Evolutionary conservation across 305 asterid species (phyloP), one percentile per base, ranked within the genome.

Genomic region (Fraxinus floribunda): DNA sequence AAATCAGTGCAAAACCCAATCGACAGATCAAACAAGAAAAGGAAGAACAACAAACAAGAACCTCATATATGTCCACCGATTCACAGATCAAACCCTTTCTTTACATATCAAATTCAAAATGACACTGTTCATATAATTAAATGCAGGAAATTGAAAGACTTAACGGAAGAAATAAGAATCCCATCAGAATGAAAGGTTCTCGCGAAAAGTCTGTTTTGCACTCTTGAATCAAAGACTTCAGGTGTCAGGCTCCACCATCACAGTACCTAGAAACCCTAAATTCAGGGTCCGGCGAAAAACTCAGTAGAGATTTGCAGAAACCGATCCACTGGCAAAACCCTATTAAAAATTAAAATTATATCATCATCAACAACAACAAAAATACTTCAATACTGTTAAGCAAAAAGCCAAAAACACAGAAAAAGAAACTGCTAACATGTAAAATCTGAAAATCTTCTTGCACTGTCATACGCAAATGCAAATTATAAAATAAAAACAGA

Each of bases 251-350:
- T 52, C 78, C 71, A 39, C 79, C 75, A 78, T 78, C 87, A 78
- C 75, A 86, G 76, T 22, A 79, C 18, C 85, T 77, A 44, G 5
- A 20, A 44, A 44, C 66, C 79, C 79, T 86, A 83, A 75, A 86
- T 60, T 78, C 83, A 71, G 86, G 83, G 80, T 84, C 89, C 75
- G 20, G 18, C 38, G 36, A 30, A 85, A 49, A 82, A 82, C 88
- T 79, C 84, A 29, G 75, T 10, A 29, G 60, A 49, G 72, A 22
- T 57, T 71, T 29, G 76, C 81, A 79, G 83, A 77, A 84, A 82
- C 83, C 77, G 87, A 87, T 85, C 90, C 85, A 72, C 90, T 57
- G 44, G 72, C 86, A 85, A 84, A 80, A 84, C 75, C 91, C 90
- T 88, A 82, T 13, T 68, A 15, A 84, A 41, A 73, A 84, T 86